phyloP scores from a whole-genome alignment of 768 basidiomycete species.

The Calocybe cyanea region DNA sequence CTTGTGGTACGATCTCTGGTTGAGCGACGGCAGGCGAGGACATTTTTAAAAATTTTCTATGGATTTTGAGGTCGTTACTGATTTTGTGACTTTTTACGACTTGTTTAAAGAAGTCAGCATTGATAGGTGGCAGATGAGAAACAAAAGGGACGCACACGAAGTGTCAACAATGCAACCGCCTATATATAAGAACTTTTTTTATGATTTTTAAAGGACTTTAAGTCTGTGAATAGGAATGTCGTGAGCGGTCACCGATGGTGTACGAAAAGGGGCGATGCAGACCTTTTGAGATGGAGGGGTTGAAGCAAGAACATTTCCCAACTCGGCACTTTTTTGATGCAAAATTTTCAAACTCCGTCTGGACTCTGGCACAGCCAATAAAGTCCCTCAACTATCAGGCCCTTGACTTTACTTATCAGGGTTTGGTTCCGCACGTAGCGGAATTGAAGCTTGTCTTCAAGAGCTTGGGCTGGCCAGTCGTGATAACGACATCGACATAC shows the following conservation, averaged over 20 bases:
- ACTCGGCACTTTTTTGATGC: slow-evolving; percentile 26
- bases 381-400: no score
- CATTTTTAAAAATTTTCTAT: slow-evolving; percentile 47
- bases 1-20: slow-evolving; percentile 49
- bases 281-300: slow-evolving; percentile 75
- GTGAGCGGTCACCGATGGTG: slow-evolving; percentile 9
- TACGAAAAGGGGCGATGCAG: slow-evolving; percentile 23
- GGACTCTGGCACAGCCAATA: background rate
- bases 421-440: no score
- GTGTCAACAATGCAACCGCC: slow-evolving; percentile 72
- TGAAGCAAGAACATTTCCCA: slow-evolving; percentile 33
- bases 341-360: slow-evolving; percentile 40
- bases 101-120: slow-evolving; percentile 2
- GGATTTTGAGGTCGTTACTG: slow-evolving; percentile 82
- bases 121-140: slow-evolving; percentile 9
- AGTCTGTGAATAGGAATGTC: slow-evolving; percentile 31
- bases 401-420: no score
- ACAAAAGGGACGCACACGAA: slow-evolving; percentile 50
- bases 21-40: slow-evolving; percentile 53
- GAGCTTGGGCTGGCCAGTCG: background rate
- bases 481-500: background rate
- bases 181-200: slow-evolving; percentile 58
- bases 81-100: slow-evolving; percentile 75
- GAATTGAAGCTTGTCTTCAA: no score
- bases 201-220: slow-evolving; percentile 66